phyloP scores from a whole-genome alignment of 495 filamentous ascomycete species.

The Pseudoneurospora amorphoporcata region DNA sequence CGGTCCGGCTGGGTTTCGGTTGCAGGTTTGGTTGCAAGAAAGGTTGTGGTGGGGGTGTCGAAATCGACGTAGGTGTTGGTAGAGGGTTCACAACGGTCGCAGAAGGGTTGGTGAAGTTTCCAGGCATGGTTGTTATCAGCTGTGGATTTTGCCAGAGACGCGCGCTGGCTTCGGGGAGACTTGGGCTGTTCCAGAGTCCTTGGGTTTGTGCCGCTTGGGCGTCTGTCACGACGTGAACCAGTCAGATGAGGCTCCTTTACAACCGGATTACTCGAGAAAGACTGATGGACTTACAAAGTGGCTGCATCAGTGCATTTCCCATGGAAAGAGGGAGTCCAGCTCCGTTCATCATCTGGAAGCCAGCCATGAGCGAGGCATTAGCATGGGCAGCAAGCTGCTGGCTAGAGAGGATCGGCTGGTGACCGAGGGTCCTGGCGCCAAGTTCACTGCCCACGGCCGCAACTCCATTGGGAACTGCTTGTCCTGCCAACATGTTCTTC shows the following conservation, averaged over 20 bases:
- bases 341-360: background rate
- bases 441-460: background rate
- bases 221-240: background rate
- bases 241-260: background rate
- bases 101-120: conserved; percentile 12
- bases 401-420: background rate
- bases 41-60: background rate
- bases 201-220: background rate
- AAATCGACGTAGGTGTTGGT: background rate
- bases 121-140: background rate
- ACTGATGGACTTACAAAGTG: background rate
- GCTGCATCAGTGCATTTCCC: background rate
- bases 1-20: conserved; percentile 13
- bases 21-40: background rate
- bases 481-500: background rate
- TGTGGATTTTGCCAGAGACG: background rate
- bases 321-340: background rate
- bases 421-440: background rate
- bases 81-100: conserved; percentile 7
- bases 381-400: background rate
- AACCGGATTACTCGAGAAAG: background rate
- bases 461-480: background rate
- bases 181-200: background rate
- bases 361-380: background rate
- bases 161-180: background rate